Percentiles rank a stretch among this genome's conserved stretches.
Evolutionary conservation across 1,284 basidiomycete species (phyloP).

Genomic region (Cutaneotrichosporon dermatis): DNA sequence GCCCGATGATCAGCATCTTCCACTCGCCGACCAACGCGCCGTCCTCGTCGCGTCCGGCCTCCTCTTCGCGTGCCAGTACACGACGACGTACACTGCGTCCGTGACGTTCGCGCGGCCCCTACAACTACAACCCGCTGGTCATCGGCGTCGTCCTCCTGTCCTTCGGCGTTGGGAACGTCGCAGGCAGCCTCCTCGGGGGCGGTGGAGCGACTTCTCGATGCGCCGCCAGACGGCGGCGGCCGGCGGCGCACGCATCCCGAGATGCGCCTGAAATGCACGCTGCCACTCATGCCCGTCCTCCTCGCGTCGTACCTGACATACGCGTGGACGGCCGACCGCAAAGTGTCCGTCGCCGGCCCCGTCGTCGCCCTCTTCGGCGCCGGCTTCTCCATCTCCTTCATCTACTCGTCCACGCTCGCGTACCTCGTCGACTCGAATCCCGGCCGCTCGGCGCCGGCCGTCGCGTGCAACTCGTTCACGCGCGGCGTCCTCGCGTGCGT

Average conservation of each 20-base stretch:
- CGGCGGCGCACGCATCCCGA: conserved; percentile 61
- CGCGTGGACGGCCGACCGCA: conserved; percentile 68
- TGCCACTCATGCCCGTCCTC: conserved; percentile 47
- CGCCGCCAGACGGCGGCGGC: conserved; percentile 57
- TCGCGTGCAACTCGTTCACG: conserved; percentile 43
- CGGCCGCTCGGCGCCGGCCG: conserved; percentile 39
- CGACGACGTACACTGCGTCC: conserved; percentile 63
- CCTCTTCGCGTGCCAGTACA: conserved; percentile 68
- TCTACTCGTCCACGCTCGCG: conserved; percentile 48
- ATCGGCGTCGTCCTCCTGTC: conserved; percentile 71
- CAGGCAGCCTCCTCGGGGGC: conserved; percentile 67
- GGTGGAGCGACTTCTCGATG: conserved; percentile 67
- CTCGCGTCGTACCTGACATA: conserved; percentile 60
- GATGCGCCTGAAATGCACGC: conserved; percentile 68
- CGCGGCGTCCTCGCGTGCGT: conserved; percentile 43
- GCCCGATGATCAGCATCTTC: conserved; percentile 60
- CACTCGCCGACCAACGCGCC: conserved; percentile 62
- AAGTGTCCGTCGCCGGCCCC: conserved; percentile 58
- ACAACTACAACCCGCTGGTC: conserved; percentile 64
- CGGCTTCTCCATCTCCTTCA: conserved; percentile 64
- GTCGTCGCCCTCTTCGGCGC: conserved; percentile 58
- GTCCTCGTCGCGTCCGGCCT: conserved; percentile 64
- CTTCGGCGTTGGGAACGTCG: conserved; percentile 65
- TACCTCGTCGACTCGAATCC: conserved; percentile 67
- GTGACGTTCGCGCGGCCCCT: conserved; percentile 58